A percentile compares a stretch with the other conserved stretches of the same genome.
These are phyloP conservation scores for Penicillium glabrum DNA, from an alignment of 2,329 filamentous ascomycete species.

Conservation along the genomic window DNA sequence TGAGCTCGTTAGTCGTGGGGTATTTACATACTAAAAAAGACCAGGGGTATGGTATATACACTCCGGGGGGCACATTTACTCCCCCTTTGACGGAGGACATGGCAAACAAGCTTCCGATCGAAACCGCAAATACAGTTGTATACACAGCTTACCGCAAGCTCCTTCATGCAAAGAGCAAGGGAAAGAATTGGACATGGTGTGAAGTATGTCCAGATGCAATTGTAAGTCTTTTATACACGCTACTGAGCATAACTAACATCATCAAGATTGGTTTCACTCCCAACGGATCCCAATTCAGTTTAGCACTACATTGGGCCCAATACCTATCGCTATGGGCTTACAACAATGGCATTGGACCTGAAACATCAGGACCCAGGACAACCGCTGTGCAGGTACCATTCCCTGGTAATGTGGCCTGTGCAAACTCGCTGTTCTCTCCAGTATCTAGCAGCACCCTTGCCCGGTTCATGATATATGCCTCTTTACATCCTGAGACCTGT, in stretches of 20 bases:
- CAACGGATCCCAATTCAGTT: constrained; percentile 27
- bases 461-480: constrained; percentile 29
- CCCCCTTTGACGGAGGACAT: constrained; percentile 32
- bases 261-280: constrained; percentile 30
- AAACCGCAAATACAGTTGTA: constrained; percentile 31
- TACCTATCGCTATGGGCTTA: constrained; percentile 31
- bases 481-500: constrained; percentile 23
- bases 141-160: constrained; percentile 27
- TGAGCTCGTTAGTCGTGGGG: background rate
- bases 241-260: background rate
- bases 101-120: constrained; percentile 27
- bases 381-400: constrained; percentile 20
- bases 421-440: constrained; percentile 24
- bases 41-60: constrained; percentile 26
- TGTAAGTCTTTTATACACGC: background rate
- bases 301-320: constrained; percentile 30
- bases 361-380: background rate
- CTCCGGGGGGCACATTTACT: constrained; percentile 27
- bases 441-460: constrained; percentile 29
- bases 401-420: constrained; percentile 24
- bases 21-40: background rate
- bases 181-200: constrained; percentile 34
- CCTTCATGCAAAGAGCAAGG: constrained; percentile 21
- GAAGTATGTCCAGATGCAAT: constrained; percentile 36
- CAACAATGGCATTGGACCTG: constrained; percentile 20